These are phyloP conservation scores for Lojkania enalia DNA, from an alignment of 2,329 filamentous ascomycete species.

Conservation along the genomic window DNA sequence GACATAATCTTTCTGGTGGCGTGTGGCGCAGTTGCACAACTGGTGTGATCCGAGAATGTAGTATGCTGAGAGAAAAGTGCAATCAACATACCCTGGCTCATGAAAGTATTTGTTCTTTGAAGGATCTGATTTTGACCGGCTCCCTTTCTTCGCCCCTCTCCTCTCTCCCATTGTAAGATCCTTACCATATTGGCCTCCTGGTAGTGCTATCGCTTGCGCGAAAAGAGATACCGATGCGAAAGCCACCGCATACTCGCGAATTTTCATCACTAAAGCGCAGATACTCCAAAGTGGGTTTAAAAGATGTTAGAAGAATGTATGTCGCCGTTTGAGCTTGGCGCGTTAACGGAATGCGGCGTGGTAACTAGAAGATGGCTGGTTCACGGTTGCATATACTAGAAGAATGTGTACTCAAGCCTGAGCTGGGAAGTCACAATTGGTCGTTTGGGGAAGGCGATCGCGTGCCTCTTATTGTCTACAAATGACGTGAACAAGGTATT, in stretches of 20 bases:
- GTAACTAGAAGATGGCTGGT: background rate
- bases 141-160: slow-evolving; percentile 6
- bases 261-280: slow-evolving; percentile 26
- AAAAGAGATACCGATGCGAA: slow-evolving; percentile 27
- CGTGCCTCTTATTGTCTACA: too few relatives aligned
- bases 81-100: slow-evolving; percentile 40
- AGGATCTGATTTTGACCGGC: slow-evolving; percentile 13
- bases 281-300: background rate
- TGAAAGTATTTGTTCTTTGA: slow-evolving; percentile 43
- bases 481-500: too few relatives aligned
- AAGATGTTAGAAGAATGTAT: slow-evolving; percentile 3
- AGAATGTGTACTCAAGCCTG: too few relatives aligned
- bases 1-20: background rate
- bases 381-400: too few relatives aligned
- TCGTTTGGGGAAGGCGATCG: too few relatives aligned
- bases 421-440: too few relatives aligned
- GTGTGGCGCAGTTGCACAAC: too few relatives aligned
- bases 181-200: slow-evolving; percentile 14
- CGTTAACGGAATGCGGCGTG: background rate
- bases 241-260: slow-evolving; percentile 26
- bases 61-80: background rate
- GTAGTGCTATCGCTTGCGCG: slow-evolving; percentile 23
- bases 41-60: too few relatives aligned
- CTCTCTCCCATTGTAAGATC: too few relatives aligned
- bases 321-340: background rate